Conservation (phyloP, 108 stramenopile species). For the Aurantiochytrium sp. region DNA sequence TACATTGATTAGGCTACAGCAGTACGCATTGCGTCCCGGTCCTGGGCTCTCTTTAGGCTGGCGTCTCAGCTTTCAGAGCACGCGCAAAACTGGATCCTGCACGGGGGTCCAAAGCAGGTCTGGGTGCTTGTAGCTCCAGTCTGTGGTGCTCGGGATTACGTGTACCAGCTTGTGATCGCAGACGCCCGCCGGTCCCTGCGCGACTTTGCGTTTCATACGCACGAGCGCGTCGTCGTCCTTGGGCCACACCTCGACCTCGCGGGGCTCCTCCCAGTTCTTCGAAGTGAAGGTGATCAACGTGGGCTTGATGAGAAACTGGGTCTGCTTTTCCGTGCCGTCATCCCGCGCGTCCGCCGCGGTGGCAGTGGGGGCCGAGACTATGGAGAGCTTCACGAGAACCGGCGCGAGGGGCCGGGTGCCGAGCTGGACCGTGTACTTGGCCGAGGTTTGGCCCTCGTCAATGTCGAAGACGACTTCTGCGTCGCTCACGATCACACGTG, state of each 20-base stretch:
- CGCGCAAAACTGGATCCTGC: background rate
- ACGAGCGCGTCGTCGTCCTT: conserved; percentile 7
- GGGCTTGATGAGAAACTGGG: background rate
- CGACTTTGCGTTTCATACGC: background rate
- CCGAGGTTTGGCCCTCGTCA: background rate
- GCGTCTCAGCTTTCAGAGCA: no score
- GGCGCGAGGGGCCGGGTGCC: background rate
- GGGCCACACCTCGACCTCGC: background rate
- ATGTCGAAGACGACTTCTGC: background rate
- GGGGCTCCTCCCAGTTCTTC: conserved; percentile 15
- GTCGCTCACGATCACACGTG: background rate
- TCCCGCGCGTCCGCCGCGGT: background rate
- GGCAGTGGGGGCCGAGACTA: background rate
- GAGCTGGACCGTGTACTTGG: background rate
- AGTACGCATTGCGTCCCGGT: no score
- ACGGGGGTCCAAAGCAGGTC: background rate
- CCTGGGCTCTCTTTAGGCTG: no score
- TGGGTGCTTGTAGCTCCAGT: conserved; percentile 15
- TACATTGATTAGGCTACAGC: no score
- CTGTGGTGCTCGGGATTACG: background rate
- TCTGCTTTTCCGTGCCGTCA: background rate
- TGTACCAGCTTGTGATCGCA: background rate
- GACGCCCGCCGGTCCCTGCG: background rate
- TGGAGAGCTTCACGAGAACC: background rate
- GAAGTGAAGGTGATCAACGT: background rate